Evolutionary conservation across 192 early-diverging fungal genomes (phyloP).

Genomic region (Rhizoclosmatium sp.): DNA sequence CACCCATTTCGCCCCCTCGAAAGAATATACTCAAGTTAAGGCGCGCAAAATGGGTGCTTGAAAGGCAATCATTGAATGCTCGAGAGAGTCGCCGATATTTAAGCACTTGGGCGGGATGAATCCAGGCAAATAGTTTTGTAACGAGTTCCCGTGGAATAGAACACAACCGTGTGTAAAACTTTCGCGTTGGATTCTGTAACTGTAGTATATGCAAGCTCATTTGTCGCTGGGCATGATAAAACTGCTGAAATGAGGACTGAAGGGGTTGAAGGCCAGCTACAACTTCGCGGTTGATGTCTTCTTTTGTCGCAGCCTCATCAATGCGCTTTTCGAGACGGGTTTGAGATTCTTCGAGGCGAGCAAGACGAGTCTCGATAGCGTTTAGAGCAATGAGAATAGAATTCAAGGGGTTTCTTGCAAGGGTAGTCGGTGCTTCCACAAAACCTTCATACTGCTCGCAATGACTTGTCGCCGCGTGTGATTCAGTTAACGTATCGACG

Average conservation of each 20-base stretch:
- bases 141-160: constrained; percentile 5
- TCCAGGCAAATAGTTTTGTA: constrained; percentile 5
- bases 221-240: constrained; percentile 1
- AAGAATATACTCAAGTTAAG: background rate
- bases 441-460: too few species aligned
- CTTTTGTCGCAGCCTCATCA: background rate
- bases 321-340: background rate
- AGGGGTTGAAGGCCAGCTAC: background rate
- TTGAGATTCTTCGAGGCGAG: background rate
- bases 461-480: too few species aligned
- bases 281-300: background rate
- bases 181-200: background rate
- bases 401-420: too few species aligned
- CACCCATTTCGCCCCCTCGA: background rate
- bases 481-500: too few species aligned
- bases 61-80: background rate
- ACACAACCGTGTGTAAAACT: background rate
- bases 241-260: background rate
- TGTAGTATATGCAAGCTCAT: background rate
- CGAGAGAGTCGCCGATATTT: background rate
- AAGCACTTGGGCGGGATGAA: background rate
- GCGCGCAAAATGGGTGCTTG: background rate
- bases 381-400: too few species aligned
- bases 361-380: background rate
- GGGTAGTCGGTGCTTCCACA: too few species aligned